Conservation (phyloP, 176 grass and related monocot species). For the Oryza officinalis region DNA sequence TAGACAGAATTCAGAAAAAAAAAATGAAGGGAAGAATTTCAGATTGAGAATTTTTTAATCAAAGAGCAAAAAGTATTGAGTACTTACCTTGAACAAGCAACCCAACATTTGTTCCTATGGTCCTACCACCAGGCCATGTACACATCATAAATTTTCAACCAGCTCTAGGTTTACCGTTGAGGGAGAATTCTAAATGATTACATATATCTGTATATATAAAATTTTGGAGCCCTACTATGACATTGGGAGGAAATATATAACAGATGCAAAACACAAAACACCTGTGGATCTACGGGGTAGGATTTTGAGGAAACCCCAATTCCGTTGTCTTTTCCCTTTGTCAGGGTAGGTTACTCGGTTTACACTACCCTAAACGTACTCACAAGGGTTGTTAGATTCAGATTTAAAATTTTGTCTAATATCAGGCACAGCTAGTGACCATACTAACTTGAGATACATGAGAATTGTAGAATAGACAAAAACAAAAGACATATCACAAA, state of each 20-base stretch:
- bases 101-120: too few relatives aligned
- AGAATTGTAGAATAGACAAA: background rate
- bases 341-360: slow-evolving; percentile 6
- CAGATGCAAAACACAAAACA: background rate
- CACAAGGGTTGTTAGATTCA: background rate
- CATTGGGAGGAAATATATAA: background rate
- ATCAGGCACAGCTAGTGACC: slow-evolving; percentile 10
- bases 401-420: background rate
- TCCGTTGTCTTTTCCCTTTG: background rate
- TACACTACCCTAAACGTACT: background rate
- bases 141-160: too few relatives aligned
- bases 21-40: background rate
- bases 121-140: background rate
- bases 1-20: too few relatives aligned
- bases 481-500: background rate
- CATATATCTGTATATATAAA: background rate
- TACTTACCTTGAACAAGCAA: too few relatives aligned
- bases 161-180: background rate
- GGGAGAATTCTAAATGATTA: background rate
- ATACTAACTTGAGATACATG: background rate
- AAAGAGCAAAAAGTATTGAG: too few relatives aligned
- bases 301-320: background rate
- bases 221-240: background rate
- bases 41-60: background rate
- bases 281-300: background rate